phyloP scores from a whole-genome alignment of 2,329 filamentous ascomycete genomes.

The Ophiocordyceps camponoti-leonardi region DNA sequence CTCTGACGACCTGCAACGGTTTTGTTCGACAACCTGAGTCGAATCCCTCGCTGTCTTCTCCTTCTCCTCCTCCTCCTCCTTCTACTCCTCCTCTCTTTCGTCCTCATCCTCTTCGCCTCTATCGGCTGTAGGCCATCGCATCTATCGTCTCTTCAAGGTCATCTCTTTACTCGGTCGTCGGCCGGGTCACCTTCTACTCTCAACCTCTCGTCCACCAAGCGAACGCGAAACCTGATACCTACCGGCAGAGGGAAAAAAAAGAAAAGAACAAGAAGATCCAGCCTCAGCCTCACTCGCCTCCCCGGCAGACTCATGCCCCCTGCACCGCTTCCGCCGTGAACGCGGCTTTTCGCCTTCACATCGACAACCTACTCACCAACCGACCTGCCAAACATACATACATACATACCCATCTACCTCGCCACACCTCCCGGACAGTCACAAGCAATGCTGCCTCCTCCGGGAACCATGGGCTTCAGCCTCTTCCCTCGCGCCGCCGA shows the following conservation, averaged over 20 bases:
- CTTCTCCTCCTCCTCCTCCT: neutral
- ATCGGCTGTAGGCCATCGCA: neutral
- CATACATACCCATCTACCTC: too few relatives aligned
- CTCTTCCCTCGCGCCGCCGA: conserved; percentile 6
- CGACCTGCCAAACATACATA: too few relatives aligned
- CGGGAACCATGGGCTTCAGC: neutral
- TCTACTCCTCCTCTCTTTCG: neutral
- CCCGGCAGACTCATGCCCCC: conserved; percentile 6
- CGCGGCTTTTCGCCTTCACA: conserved; percentile 5
- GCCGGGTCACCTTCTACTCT: too few relatives aligned
- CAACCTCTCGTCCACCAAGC: too few relatives aligned
- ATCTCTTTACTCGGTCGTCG: too few relatives aligned
- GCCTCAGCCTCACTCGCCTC: too few relatives aligned
- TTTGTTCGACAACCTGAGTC: neutral
- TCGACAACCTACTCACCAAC: conserved; percentile 4
- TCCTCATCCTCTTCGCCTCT: neutral
- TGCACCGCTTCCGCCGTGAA: conserved; percentile 7
- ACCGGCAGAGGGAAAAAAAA: too few relatives aligned
- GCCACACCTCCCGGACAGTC: too few relatives aligned
- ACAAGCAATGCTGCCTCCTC: conserved; percentile 9
- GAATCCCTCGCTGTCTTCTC: neutral
- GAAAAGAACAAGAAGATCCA: too few relatives aligned
- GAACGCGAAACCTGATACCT: too few relatives aligned
- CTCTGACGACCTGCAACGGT: neutral
- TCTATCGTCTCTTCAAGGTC: too few relatives aligned